phyloP scores from a whole-genome alignment of 805 yeast species.

The Kregervanrija delftensis region DNA sequence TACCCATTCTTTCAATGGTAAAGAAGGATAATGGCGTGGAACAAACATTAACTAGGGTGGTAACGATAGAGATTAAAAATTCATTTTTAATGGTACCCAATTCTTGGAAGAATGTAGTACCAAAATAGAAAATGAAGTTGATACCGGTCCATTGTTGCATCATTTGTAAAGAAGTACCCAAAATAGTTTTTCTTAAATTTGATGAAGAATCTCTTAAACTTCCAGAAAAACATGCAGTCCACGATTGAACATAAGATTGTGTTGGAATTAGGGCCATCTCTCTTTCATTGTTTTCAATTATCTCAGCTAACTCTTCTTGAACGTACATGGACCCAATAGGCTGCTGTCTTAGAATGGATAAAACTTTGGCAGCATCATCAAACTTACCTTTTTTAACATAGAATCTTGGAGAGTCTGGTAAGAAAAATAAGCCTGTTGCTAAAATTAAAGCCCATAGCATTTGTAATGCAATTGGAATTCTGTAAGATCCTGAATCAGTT shows the following conservation, averaged over 20 bases:
- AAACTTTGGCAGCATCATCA: slow-evolving; percentile 50
- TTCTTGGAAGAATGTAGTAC: slow-evolving; percentile 58
- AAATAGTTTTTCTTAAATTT: slow-evolving; percentile 36
- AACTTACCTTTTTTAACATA: slow-evolving; percentile 49
- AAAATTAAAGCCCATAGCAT: slow-evolving; percentile 62
- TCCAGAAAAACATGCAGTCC: slow-evolving; percentile 41
- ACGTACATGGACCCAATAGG: slow-evolving; percentile 40
- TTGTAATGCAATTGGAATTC: slow-evolving; percentile 71
- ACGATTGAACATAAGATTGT: slow-evolving; percentile 30
- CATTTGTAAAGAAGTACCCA: slow-evolving; percentile 38
- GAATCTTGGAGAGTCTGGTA: slow-evolving; percentile 77
- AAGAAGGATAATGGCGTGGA: slow-evolving; percentile 51
- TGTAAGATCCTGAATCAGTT: slow-evolving; percentile 51
- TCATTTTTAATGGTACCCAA: slow-evolving; percentile 40
- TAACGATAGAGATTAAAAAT: slow-evolving; percentile 45
- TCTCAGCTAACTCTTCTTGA: slow-evolving; percentile 43
- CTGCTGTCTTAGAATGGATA: slow-evolving; percentile 49
- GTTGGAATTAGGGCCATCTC: slow-evolving; percentile 32
- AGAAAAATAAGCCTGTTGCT: slow-evolving; percentile 51
- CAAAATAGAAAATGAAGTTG: slow-evolving; percentile 70
- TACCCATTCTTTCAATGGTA: slow-evolving; percentile 54
- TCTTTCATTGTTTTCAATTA: slow-evolving; percentile 43
- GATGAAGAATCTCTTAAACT: slow-evolving; percentile 29
- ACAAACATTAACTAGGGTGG: slow-evolving; percentile 46
- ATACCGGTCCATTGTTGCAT: slow-evolving; percentile 76